Percentiles rank a stretch among this genome's conserved stretches.
phyloP scores from a whole-genome alignment of 306 rosid genomes.

The Adenanthera pavonina region DNA sequence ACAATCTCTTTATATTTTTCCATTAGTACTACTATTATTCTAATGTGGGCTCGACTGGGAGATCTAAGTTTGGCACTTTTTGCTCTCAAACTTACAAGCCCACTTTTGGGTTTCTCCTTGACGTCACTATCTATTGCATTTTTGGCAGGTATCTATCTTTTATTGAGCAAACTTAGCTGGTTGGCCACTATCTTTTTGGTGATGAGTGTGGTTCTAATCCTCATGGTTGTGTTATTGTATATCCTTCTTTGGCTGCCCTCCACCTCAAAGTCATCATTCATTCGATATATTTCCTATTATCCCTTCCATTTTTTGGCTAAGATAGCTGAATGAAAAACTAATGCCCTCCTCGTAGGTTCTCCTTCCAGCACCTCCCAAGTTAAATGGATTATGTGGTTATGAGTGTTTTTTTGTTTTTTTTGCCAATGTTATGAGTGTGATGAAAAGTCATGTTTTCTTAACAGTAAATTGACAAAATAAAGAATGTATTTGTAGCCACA shows the following conservation, averaged over 20 bases:
- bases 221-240: not conserved
- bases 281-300: not conserved
- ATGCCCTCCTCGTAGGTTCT: too few species aligned
- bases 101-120: conserved; percentile 40
- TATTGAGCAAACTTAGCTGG: conserved; percentile 23
- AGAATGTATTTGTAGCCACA: too few species aligned
- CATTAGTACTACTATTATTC: conserved; percentile 24
- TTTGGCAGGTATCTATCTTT: conserved; percentile 38
- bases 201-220: not conserved
- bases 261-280: not conserved
- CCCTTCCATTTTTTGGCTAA: not conserved
- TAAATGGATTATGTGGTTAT: too few species aligned
- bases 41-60: conserved; percentile 41
- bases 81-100: not conserved
- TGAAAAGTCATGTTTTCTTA: too few species aligned
- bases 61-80: conserved; percentile 5
- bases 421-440: too few species aligned
- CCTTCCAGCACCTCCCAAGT: too few species aligned
- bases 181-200: conserved; percentile 14
- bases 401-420: too few species aligned
- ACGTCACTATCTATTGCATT: conserved; percentile 38
- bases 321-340: not conserved
- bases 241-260: conserved; percentile 10
- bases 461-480: too few species aligned
- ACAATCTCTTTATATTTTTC: conserved; percentile 43